Evolutionary conservation across 768 basidiomycete species (phyloP), one percentile per base, ranked within the genome.

Genomic region (Boletus sp.): DNA sequence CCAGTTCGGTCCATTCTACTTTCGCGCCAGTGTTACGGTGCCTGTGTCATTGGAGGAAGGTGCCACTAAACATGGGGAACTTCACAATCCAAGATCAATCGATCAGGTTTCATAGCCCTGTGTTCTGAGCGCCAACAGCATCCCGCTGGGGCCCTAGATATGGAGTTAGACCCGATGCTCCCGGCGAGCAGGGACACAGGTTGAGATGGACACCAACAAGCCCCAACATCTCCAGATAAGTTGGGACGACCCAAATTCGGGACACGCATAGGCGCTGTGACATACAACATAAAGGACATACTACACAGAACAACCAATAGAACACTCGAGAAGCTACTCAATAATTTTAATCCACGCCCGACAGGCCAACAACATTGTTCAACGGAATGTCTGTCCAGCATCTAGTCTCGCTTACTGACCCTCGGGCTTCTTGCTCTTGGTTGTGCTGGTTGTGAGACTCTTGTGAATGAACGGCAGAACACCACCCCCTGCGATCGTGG

Each of bases 401-500:
- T 43, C 45, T 40, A 51, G 14, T 34, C 15, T 15, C 34, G 30
- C 48, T 62, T 53, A 70, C 48, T 65, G 70, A 17, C 57, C 69
- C 56, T 70, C 69, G 7, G 54, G 80, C 72, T 84, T 84, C 51
- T 67, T 72, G 8, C 71, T 70, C 70, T 83, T 83, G 46, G 72
- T 70, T 42, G 74, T 76, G 25, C 74, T 72, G 1, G 63, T 64
- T 3, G 88, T 90, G 55, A 93, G 77, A 58, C 79, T 83, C 80
- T 90, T 90, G 79, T 93, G 90, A 60, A 93, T 92, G 75, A 92
- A 93, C 19, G 90, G 90, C 56, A 92, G 66, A 3, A 92, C 90
- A 70, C 90, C 90, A 67, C 90, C 90, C 39, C 90, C 90, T 13
- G 94, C 92, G 64, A 97, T 96, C 4, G 95, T 97, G 4, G 94